phyloP scores from a whole-genome alignment of 441 rosid species.

The Rhodomyrtus psidioides region DNA sequence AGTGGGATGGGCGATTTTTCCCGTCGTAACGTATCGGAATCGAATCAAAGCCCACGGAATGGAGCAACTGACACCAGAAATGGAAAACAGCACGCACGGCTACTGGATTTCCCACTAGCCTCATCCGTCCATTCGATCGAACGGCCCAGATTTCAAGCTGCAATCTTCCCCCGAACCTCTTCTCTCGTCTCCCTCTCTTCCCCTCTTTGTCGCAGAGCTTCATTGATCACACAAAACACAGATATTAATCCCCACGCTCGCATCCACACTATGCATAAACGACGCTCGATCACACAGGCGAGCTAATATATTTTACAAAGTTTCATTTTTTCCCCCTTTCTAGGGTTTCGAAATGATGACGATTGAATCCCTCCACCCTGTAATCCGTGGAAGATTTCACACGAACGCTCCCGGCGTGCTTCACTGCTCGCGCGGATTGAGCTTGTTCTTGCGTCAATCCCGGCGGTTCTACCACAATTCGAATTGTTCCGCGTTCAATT shows the following conservation, averaged over 20 bases:
- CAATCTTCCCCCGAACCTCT: not conserved
- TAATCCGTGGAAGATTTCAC: constrained; percentile 21
- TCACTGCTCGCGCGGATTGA: constrained; percentile 25
- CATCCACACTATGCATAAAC: not conserved
- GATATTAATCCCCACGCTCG: not conserved
- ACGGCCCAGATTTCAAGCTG: constrained; percentile 27
- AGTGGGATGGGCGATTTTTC: not conserved
- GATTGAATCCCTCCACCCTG: constrained; percentile 40
- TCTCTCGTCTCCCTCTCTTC: not conserved
- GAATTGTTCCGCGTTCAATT: constrained; percentile 17
- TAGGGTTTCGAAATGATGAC: constrained; percentile 45
- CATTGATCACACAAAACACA: not conserved
- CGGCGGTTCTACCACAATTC: constrained; percentile 32
- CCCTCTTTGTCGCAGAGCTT: not conserved
- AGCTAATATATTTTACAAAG: not conserved
- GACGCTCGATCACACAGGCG: not conserved
- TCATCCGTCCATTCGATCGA: constrained; percentile 11
- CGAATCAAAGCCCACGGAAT: not conserved
- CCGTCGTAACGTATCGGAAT: not conserved
- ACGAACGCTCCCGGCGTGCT: constrained; percentile 18
- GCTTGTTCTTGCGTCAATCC: constrained; percentile 23
- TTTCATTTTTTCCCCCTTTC: not conserved
- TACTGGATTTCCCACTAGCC: not conserved
- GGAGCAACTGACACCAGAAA: not conserved
- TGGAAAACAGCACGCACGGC: not conserved